Percentiles rank a stretch among this genome's conserved stretches.
These are phyloP conservation scores for Solanum ahanhuiri DNA, from an alignment of 257 asterid genomes.

Conservation along the genomic window DNA sequence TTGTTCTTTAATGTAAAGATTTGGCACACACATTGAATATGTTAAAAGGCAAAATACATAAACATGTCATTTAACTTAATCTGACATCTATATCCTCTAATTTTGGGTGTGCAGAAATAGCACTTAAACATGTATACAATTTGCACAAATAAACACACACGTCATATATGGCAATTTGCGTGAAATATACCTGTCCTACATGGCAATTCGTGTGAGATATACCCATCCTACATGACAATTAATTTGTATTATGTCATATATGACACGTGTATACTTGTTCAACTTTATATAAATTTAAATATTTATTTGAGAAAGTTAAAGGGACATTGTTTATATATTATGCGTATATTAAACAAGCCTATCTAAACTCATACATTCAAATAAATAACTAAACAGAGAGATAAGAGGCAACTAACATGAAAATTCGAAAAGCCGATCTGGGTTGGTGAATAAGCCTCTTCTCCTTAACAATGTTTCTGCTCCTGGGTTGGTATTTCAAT, in stretches of 20 bases:
- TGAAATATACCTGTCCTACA: no score
- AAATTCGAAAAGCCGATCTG: conserved; percentile 54
- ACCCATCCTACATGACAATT: not conserved
- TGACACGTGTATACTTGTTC: no score
- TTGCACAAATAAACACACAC: no score
- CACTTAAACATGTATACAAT: no score
- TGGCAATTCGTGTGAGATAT: no score
- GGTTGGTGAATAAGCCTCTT: conserved; percentile 24
- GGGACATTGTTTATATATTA: not conserved
- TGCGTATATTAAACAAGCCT: not conserved
- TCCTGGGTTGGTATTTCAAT: conserved; percentile 6
- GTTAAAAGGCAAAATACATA: not conserved
- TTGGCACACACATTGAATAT: not conserved
- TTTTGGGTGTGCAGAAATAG: no score
- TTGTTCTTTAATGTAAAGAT: not conserved
- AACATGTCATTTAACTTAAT: no score
- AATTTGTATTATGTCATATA: not conserved
- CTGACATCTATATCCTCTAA: no score
- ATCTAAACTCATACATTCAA: not conserved
- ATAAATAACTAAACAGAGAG: not conserved
- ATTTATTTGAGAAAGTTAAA: no score
- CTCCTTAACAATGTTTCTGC: not conserved
- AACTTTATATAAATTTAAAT: no score
- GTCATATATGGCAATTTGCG: no score
- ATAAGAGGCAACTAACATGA: conserved; percentile 20